Conservation (phyloP, 2,329 filamentous ascomycete species). For the Dactylellina drechsleri region DNA sequence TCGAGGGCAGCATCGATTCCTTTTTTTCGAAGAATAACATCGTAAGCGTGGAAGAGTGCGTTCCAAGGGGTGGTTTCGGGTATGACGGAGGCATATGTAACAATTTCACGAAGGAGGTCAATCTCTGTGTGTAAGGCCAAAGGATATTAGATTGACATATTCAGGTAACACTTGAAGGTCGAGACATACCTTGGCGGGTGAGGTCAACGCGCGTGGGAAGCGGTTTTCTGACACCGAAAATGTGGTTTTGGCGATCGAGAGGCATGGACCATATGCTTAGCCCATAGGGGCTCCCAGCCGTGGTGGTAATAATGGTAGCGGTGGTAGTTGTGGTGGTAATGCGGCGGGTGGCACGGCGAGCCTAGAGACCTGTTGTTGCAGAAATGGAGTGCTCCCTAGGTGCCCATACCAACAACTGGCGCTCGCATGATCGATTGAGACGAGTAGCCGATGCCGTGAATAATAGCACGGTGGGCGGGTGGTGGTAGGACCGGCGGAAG, state of each 20-base stretch:
- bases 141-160: constrained; percentile 3
- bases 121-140: constrained; percentile 27
- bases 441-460: background rate
- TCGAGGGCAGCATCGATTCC: constrained; percentile 53
- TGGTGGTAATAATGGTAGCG: no score
- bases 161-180: no score
- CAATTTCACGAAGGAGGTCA: constrained; percentile 53
- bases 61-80: constrained; percentile 54
- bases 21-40: constrained; percentile 50
- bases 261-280: constrained; percentile 42
- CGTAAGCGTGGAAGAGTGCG: constrained; percentile 53
- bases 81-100: constrained; percentile 53
- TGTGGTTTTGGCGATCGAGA: constrained; percentile 48
- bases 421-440: constrained; percentile 40
- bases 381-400: constrained; percentile 46
- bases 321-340: background rate
- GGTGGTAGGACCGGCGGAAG: background rate
- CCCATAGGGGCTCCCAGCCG: constrained; percentile 30
- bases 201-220: constrained; percentile 51
- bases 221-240: constrained; percentile 50
- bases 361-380: constrained; percentile 23
- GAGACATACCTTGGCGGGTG: constrained; percentile 34
- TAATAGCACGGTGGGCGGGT: background rate
- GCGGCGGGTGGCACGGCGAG: constrained; percentile 5
- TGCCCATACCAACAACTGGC: constrained; percentile 52